phyloP scores from a whole-genome alignment of 768 basidiomycete species.

The Tylopilus cervinicoccineus region DNA sequence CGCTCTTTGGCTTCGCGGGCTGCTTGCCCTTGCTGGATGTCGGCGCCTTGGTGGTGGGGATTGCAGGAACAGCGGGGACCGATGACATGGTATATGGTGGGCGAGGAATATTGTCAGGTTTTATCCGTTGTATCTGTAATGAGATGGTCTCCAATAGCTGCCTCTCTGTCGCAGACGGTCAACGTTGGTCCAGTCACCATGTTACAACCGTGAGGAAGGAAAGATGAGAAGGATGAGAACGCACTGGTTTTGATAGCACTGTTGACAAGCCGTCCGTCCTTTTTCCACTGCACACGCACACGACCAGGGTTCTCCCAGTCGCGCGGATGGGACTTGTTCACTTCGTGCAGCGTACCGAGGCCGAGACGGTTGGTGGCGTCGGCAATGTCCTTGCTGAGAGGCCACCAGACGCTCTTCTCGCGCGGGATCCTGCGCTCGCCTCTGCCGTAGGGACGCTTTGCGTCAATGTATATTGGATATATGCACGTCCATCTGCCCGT shows the following conservation, averaged over 20 bases:
- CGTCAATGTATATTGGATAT: conserved; percentile 96
- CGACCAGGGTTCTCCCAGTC: conserved; percentile 99
- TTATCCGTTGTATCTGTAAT: conserved; percentile 65
- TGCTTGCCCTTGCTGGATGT: conserved; percentile 49
- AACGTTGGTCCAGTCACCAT: not conserved
- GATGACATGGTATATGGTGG: conserved; percentile 51
- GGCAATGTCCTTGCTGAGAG: conserved; percentile 88
- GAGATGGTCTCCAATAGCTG: conserved; percentile 73
- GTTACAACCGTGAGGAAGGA: not conserved
- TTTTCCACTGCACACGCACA: conserved; percentile 90
- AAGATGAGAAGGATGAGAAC: conserved; percentile 28
- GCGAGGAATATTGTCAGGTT: conserved; percentile 66
- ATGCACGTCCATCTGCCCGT: conserved; percentile 82
- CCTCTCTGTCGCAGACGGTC: conserved; percentile 53
- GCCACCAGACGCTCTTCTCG: conserved; percentile 88
- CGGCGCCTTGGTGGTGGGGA: conserved; percentile 30
- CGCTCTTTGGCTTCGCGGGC: conserved; percentile 43
- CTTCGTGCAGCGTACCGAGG: conserved; percentile 81
- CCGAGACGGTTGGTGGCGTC: conserved; percentile 77
- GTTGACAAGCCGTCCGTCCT: conserved; percentile 65
- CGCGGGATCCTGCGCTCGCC: conserved; percentile 82
- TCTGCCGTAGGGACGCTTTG: conserved; percentile 81
- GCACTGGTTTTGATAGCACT: conserved; percentile 70
- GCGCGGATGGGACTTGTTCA: conserved; percentile 84
- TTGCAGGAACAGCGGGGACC: conserved; percentile 24